phyloP scores from a whole-genome alignment of 768 basidiomycete genomes.

The Terana coerulea region DNA sequence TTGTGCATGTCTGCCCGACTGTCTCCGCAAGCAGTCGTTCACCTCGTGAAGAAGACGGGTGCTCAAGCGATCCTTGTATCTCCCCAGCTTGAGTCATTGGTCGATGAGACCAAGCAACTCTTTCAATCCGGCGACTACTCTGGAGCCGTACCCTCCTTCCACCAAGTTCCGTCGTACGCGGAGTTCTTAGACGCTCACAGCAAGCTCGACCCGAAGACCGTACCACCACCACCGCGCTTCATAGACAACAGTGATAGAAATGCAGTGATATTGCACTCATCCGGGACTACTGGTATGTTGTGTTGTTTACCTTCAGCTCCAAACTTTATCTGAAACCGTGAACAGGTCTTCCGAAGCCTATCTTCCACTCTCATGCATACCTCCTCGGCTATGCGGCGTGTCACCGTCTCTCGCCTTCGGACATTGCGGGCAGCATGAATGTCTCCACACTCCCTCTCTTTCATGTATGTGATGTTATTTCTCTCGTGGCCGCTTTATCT shows the following conservation, averaged over 20 bases:
- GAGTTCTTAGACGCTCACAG: slow-evolving; percentile 23
- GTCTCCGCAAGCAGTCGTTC: slow-evolving; percentile 32
- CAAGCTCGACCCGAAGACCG: slow-evolving; percentile 7
- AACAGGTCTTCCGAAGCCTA: slow-evolving; percentile 47
- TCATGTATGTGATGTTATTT: slow-evolving; percentile 18
- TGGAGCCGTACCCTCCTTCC: background rate
- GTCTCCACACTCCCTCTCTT: slow-evolving; percentile 38
- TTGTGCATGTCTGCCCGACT: slow-evolving; percentile 35
- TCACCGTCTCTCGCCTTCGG: slow-evolving; percentile 30
- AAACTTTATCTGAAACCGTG: background rate
- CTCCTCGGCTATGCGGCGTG: slow-evolving; percentile 32
- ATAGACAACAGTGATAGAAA: slow-evolving; percentile 29
- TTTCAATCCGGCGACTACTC: slow-evolving; percentile 5
- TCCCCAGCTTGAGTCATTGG: slow-evolving; percentile 28
- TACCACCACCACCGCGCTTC: slow-evolving; percentile 27
- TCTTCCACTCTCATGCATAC: slow-evolving; percentile 31
- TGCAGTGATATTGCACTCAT: slow-evolving; percentile 45
- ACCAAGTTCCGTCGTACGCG: slow-evolving; percentile 26
- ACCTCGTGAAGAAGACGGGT: slow-evolving; percentile 30
- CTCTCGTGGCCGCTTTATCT: background rate
- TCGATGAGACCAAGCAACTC: slow-evolving; percentile 25
- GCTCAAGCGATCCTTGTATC: slow-evolving; percentile 30
- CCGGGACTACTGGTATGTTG: slow-evolving; percentile 32
- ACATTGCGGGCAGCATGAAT: slow-evolving; percentile 27
- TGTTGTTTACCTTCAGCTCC: background rate